Conservation (phyloP, 441 rosid species). For the Euphorbia corollata region DNA sequence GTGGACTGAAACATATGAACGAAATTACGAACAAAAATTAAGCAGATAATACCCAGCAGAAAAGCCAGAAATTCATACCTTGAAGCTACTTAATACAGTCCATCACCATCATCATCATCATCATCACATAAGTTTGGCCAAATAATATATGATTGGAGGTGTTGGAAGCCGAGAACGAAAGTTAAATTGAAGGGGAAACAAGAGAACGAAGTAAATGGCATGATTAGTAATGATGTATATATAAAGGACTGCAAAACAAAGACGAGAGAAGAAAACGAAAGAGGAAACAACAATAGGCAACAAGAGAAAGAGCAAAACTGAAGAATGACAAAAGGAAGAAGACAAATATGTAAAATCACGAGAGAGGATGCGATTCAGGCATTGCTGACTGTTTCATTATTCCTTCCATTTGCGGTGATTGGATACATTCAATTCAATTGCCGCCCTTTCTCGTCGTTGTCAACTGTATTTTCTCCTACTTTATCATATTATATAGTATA, state of each 20-base stretch:
- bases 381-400: too few species aligned
- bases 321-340: constrained; percentile 25
- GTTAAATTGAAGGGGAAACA: neutral
- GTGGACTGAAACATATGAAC: neutral
- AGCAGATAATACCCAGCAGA: neutral
- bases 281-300: constrained; percentile 25
- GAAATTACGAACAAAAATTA: neutral
- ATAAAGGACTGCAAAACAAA: constrained; percentile 15
- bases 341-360: constrained; percentile 20
- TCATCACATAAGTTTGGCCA: neutral
- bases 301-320: constrained; percentile 10
- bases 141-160: neutral
- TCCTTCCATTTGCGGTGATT: too few species aligned
- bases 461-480: too few species aligned
- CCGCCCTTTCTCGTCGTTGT: too few species aligned
- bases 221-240: neutral
- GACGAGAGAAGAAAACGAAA: neutral
- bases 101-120: neutral
- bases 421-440: too few species aligned
- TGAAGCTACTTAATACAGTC: constrained; percentile 5
- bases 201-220: neutral
- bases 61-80: constrained; percentile 4
- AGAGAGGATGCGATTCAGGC: neutral
- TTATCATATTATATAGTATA: too few species aligned
- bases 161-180: neutral